These are phyloP conservation scores for Blastocystis sp. DNA, from an alignment of 352 stramenopile species.

Conservation along the genomic window DNA sequence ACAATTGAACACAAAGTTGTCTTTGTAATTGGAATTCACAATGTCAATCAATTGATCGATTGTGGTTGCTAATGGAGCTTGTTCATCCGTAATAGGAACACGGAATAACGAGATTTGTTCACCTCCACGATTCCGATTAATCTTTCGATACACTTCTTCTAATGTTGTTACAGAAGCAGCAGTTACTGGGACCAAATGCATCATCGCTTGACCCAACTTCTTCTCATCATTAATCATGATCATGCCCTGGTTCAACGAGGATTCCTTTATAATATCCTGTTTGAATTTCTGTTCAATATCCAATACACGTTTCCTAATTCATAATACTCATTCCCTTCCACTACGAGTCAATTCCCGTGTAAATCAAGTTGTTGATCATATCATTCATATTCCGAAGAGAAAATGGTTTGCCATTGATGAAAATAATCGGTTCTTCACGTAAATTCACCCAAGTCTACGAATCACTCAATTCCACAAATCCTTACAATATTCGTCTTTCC, in stretches of 20 bases:
- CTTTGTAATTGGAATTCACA: not conserved
- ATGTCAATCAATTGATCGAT: slow-evolving; percentile 75
- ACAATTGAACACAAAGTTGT: slow-evolving; percentile 74
- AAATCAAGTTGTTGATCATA: slow-evolving; percentile 76
- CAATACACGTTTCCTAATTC: slow-evolving; percentile 71
- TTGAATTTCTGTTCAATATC: slow-evolving; percentile 77
- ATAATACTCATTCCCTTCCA: not conserved
- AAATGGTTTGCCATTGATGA: slow-evolving; percentile 76
- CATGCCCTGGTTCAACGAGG: slow-evolving; percentile 64
- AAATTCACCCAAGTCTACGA: slow-evolving; percentile 76
- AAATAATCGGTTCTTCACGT: slow-evolving; percentile 81
- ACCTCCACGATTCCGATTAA: not conserved
- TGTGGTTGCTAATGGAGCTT: slow-evolving; percentile 78
- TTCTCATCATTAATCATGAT: slow-evolving; percentile 64
- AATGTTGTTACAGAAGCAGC: not conserved
- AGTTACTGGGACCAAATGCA: slow-evolving; percentile 44
- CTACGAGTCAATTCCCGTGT: slow-evolving; percentile 75
- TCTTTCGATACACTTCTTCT: slow-evolving; percentile 22
- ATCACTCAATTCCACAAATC: slow-evolving; percentile 65
- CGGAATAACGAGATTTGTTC: slow-evolving; percentile 56
- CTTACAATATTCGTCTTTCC: slow-evolving; percentile 69
- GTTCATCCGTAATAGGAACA: slow-evolving; percentile 75
- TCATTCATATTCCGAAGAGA: slow-evolving; percentile 75
- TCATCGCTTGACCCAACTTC: slow-evolving; percentile 55
- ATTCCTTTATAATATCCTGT: slow-evolving; percentile 74